Evolutionary conservation across 768 basidiomycete genomes (phyloP).

Genomic region (Xanthoconium stramineum): DNA sequence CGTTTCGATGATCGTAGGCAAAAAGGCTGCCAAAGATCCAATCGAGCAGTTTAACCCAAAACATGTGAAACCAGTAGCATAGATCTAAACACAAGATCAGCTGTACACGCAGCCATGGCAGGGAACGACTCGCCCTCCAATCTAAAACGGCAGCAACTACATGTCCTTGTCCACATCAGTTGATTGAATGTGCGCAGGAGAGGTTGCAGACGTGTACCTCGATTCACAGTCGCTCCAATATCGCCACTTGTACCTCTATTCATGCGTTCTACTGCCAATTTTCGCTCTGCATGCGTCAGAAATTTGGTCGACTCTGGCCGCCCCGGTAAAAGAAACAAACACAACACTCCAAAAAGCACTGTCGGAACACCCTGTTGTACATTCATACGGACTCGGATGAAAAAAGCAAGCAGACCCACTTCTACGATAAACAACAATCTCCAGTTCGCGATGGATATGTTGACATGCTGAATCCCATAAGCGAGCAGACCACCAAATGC

Average conservation of each 20-base stretch:
- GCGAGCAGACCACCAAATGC: conserved; percentile 58
- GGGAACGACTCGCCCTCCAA: conserved; percentile 35
- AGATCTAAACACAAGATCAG: conserved; percentile 30
- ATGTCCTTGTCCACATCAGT: conserved; percentile 31
- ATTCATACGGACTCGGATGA: neutral
- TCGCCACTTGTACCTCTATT: conserved; percentile 41
- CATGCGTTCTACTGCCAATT: too few relatives aligned
- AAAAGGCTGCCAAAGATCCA: conserved; percentile 49
- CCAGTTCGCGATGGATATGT: conserved; percentile 24
- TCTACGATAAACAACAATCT: conserved; percentile 26
- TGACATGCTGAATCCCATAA: conserved; percentile 46
- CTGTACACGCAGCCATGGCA: neutral
- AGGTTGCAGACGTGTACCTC: conserved; percentile 23
- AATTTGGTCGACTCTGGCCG: conserved; percentile 31
- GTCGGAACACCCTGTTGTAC: conserved; percentile 54
- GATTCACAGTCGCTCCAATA: conserved; percentile 38
- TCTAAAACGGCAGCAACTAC: conserved; percentile 43
- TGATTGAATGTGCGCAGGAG: neutral
- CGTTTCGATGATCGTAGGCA: conserved; percentile 53
- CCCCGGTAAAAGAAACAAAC: conserved; percentile 30
- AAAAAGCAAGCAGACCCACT: conserved; percentile 2
- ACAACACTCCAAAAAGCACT: conserved; percentile 26
- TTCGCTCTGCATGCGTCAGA: too few relatives aligned
- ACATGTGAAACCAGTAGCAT: conserved; percentile 45
- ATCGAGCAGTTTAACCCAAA: conserved; percentile 48